Evolutionary conservation across 805 yeast genomes (phyloP).

Genomic region (Ogataea nonfermentans): DNA sequence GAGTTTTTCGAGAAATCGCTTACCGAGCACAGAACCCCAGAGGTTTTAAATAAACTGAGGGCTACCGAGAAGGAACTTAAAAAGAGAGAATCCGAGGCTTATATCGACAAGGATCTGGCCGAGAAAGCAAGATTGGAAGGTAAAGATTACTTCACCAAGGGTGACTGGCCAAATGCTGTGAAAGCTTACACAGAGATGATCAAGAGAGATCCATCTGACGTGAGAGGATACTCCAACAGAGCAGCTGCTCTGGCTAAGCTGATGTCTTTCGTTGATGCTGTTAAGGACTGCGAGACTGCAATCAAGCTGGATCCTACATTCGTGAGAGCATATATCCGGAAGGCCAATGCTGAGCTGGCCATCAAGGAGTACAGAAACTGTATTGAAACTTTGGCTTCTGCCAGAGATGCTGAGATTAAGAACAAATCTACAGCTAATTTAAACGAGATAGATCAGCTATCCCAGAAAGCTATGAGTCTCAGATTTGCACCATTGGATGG

Average conservation of each 20-base stretch:
- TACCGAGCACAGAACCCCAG: constrained; percentile 97
- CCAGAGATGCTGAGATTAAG: constrained; percentile 71
- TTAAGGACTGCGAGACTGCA: constrained; percentile 87
- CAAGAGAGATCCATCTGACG: constrained; percentile 95
- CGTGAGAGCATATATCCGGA: constrained; percentile 93
- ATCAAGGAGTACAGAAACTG: constrained; percentile 83
- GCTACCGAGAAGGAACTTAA: constrained; percentile 83
- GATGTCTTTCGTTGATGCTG: constrained; percentile 96
- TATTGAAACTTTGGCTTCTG: constrained; percentile 75
- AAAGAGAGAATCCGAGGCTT: constrained; percentile 69
- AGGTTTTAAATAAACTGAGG: constrained; percentile 83
- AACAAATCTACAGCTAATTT: constrained; percentile 52
- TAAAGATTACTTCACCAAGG: constrained; percentile 81
- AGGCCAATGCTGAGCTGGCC: constrained; percentile 91
- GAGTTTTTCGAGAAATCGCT: constrained; percentile 83
- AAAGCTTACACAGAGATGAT: constrained; percentile 94
- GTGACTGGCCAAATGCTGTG: constrained; percentile 96
- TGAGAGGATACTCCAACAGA: constrained; percentile 95
- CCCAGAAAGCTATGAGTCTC: constrained; percentile 70
- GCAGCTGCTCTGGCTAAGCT: constrained; percentile 95
- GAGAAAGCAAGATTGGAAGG: constrained; percentile 95
- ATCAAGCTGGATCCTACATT: constrained; percentile 84
- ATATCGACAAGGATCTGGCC: constrained; percentile 87
- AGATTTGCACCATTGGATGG: constrained; percentile 82
- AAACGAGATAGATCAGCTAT: constrained; percentile 79